Evolutionary conservation across 2,329 filamentous ascomycete genomes (phyloP), one percentile per base, ranked within the genome.

Genomic region (Ilyonectria robusta): DNA sequence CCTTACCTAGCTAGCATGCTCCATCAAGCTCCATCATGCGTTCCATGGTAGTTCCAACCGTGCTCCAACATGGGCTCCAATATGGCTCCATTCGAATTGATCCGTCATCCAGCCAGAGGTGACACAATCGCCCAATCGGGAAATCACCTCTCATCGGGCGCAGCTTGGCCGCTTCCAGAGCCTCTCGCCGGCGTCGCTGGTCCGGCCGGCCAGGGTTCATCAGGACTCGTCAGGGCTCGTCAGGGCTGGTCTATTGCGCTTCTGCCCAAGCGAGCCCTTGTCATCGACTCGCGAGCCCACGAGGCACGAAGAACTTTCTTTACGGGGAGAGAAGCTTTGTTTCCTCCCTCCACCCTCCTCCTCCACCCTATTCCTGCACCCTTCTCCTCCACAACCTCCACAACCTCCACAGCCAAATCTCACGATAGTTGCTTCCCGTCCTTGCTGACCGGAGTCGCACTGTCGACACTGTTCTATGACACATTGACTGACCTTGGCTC

Each of bases 121-220:
- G 68, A 71, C 74, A 70, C 59, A 58, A 31, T 51, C 53, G 67
- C 77, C 72, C 56, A 71, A 78, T 76, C 29, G 23, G 77, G 77
- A 73, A 78, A 78, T 72, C 62, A 66, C 58, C 66, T 69, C 70
- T 66, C 68, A 62, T 60, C 68, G 59, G 65, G 59, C 59, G 69
- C 68, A 69, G 55, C 59, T 44, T 54, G 35, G 33, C 13, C n/a
- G 54, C 19, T 51, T 61, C 31, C 50, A 66, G 70, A 70, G 61
- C 40, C 53, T 55, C 26, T n/a, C 19, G 9, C n/a, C 29, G 9
- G 21, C n/a, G 17, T 23, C n/a, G 21, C 37, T n/a, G 17, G 40
- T n/a, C 15, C 8, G 40, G 40, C 40, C n/a, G 6, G 40, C 8
- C 40, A 42, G 40, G 40, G n/a, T 42, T 42, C 15, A n/a, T n/a